Conservation (phyloP, 768 basidiomycete genomes). For the Pleurotus tuber-regium region DNA sequence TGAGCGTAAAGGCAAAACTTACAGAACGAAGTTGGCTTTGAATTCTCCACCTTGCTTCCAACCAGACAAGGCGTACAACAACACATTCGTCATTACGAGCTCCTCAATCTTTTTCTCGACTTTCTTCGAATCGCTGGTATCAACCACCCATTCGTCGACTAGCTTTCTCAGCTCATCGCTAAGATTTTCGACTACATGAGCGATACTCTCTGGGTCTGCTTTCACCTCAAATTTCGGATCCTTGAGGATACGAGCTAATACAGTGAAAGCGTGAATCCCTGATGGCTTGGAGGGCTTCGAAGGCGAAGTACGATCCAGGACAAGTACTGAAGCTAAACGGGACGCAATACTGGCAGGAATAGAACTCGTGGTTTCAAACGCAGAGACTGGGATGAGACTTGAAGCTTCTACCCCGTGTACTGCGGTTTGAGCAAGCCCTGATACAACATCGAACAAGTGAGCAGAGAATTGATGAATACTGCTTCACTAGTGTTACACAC, state of each 20-base stretch:
- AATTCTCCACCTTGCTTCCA: conserved; percentile 40
- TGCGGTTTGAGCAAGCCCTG: no score
- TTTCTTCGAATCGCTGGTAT: conserved; percentile 30
- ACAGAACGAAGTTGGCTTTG: conserved; percentile 62
- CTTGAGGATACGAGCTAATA: conserved; percentile 51
- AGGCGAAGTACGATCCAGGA: neutral
- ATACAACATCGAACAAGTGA: no score
- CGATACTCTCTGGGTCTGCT: conserved; percentile 29
- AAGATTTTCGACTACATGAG: conserved; percentile 31
- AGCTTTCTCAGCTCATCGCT: conserved; percentile 25
- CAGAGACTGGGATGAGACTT: neutral
- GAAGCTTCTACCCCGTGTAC: no score
- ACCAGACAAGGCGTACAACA: conserved; percentile 61
- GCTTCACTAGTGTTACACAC: no score
- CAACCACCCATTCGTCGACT: conserved; percentile 36
- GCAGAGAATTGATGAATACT: no score
- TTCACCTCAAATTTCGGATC: conserved; percentile 35
- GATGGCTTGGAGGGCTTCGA: neutral
- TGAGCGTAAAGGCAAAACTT: conserved; percentile 21
- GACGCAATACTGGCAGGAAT: neutral
- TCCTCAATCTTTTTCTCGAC: conserved; percentile 60
- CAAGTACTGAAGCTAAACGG: neutral
- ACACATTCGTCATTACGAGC: conserved; percentile 48
- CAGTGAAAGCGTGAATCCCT: conserved; percentile 43
- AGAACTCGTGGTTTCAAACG: neutral